phyloP scores from a whole-genome alignment of 495 filamentous ascomycete genomes.

The Aspergillus cavernicola region DNA sequence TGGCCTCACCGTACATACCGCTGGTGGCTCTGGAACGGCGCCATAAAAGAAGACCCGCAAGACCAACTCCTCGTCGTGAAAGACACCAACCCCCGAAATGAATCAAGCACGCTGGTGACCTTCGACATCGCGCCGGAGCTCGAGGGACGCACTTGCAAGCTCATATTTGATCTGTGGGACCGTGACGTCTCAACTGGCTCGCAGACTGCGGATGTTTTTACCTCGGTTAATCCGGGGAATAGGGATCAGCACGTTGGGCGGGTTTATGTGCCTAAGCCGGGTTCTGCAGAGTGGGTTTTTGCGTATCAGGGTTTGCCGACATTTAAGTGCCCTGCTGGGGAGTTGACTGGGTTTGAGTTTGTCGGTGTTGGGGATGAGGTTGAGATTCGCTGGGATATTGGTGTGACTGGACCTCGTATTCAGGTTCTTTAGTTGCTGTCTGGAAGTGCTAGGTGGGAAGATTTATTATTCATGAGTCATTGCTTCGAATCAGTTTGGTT shows the following conservation, averaged over 20 bases:
- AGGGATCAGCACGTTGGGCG: conserved; percentile 7
- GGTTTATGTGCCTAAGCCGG: conserved; percentile 1
- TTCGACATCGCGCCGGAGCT: conserved; percentile 6
- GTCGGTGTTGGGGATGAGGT: conserved; percentile 14
- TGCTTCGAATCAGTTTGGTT: too few relatives aligned
- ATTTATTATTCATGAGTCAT: too few relatives aligned
- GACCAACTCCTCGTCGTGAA: conserved; percentile 18
- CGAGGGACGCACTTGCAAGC: conserved; percentile 7
- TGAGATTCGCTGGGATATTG: conserved; percentile 16
- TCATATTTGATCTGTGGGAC: conserved; percentile 14
- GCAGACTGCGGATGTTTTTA: conserved; percentile 13
- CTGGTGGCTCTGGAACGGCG: conserved; percentile 7
- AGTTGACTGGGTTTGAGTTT: conserved; percentile 17
- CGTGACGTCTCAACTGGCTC: conserved; percentile 13
- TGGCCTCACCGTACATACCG: conserved; percentile 12
- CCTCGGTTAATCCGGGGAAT: conserved; percentile 7
- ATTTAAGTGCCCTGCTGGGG: conserved; percentile 10
- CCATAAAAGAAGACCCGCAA: conserved; percentile 10
- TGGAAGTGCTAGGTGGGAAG: too few relatives aligned
- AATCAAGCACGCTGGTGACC: conserved; percentile 12
- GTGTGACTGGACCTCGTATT: conserved; percentile 10
- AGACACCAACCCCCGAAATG: conserved; percentile 7
- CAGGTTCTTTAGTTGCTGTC: too few relatives aligned
- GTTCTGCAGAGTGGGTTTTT: conserved; percentile 10
- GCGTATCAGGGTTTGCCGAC: conserved; percentile 6